Evolutionary conservation across 2,329 filamentous ascomycete species (phyloP), one percentile per base, ranked within the genome.

Genomic region (Talaromyces sp.): DNA sequence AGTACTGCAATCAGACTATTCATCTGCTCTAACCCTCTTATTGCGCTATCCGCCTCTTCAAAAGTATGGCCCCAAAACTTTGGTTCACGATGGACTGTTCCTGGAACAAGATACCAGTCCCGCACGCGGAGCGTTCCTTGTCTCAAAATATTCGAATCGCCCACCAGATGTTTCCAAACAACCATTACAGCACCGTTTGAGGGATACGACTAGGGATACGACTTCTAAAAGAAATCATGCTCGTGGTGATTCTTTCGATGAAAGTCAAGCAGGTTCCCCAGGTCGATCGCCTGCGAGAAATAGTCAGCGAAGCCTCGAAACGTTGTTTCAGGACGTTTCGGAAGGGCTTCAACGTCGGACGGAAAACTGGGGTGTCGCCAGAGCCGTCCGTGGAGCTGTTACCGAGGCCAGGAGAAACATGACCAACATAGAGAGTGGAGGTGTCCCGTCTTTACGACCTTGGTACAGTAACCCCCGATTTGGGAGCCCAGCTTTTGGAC

Each of bases 1-100:
- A 92, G 89, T 99, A 38, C 78, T 97, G 27, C 86, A 91, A 64
- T 87, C 90, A 12, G 93, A 97, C 72, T 96, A 96, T 69, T 93
- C 94, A 1, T 84, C 86, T 38, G 93, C 91, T 9, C 79, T 99
- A 57, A 88, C 91, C 59, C 77, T 95, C 1, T 79, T 97, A 27
- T 82, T 97, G 1, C 90, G 91, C 67, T 97, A 97, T 66, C 91
- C 91, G 1, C 79, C 85, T 1, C 88, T 88, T 2, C 69, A 80
- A 5, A 81, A 86, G 1, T 79, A 88, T 65, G 85, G 86, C 0
- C 88, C 92, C 17, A 85, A 89, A 65, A 90, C 87, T 0, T 91
- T 97, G 67, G 89, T 96, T 53, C 85, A 91, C 61, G 94, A 99
- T 74, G 94, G 92, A 0, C 73, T 94, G 17, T 79, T 79, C 59